Evolutionary conservation across 768 basidiomycete species (phyloP), one percentile per base, ranked within the genome.

Genomic region (Arthromyces matolae): DNA sequence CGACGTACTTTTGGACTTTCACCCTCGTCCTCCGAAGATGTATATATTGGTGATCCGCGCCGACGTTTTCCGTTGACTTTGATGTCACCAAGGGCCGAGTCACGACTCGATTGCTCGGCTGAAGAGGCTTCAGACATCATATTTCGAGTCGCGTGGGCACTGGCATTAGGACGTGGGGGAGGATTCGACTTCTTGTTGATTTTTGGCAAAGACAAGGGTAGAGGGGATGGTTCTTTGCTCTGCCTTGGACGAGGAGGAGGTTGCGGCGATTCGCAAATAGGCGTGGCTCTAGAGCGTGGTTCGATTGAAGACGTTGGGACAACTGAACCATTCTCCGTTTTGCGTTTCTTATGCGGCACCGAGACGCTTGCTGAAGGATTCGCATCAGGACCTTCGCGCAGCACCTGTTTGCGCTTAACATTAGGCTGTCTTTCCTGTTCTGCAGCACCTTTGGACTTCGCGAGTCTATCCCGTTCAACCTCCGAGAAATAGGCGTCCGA

Each of bases 11-110:
- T 49, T 54, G 33, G 43, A 8, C 64, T 64, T 49, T 77, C 71
- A 19, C 70, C 71, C 57, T 83, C 80, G 42, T 84, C 79, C 31
- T 82, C 82, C 1, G 84, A 82, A 1, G 84, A 83, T 1, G 84
- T 85, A 51, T 82, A 85, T 42, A 81, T 75, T 1, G 81, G 82
- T 3, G 81, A 79, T 34, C 66, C 71, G 36, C 84, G 80, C 36
- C 79, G 72, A 16, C 55, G 45, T 45, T 79, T 81, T 22, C 51
- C 63, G 24, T 53, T 29, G 37, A 39, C 27, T 60, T 61, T 20
- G 39, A 38, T 20, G 27, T 49, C 49, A 16, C 43, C 46, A 22
- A 56, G 60, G 13, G 38, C n/a, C n/a, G n/a, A 22, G 8, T 58
- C 49, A 14, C 18, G 48, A 24, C 37, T 34, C 16, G 47, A 40